Base-by-base conservation (phyloP, 2,329 filamentous ascomycete genomes). In the Phyllosticta citrichinensis region DNA sequence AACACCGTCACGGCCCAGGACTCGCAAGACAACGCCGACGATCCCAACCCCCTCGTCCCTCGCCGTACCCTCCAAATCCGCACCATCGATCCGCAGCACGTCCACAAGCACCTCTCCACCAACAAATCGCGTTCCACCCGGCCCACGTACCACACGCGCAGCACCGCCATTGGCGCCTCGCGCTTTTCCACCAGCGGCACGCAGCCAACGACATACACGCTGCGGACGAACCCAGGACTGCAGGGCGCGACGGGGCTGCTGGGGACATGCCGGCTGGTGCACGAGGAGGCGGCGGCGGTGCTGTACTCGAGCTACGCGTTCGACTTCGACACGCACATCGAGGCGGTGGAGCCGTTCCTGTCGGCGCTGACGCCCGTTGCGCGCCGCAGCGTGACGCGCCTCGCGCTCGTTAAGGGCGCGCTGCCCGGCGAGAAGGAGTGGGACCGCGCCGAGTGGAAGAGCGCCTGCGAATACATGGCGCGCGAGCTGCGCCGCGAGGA, bases 281-380 rank as follows among this genome's bases (percentile, higher is more conserved):
- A 85, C 68, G 73, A 76, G 62, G 84, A 87, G 68, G 79, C 81
- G n/a, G 73, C 79, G 3, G 76, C 80, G 62, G 68, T 83, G 17
- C 73, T 87, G 3, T 87, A 87, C 70, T 75, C 74, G 8, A 73
- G 69, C 60, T 81, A 85, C 68, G 74, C 74, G 0, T 86, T 87
- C 69, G 79, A 81, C 66, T 87, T 87, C 68, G 80, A 80, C 63
- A 76, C 77, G 55, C 77, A 83, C 70, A 75, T 87, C 64, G 84
- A 87, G 70, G 82, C 83, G 17, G 77, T 84, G 5, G 76, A 80
- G 0, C 82, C 83, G 0, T 87, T 87, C 68, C 74, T 87, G 50
- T 73, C 75, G 33, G 83, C 86, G 68, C 76, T 85, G 35, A 82
- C 80, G 2, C 75, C 78, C 1, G 65, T 69, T 19, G 78, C 80